A percentile compares a stretch with the other conserved stretches of the same genome.
These are phyloP conservation scores for Blastobotrys peoriensis DNA, from an alignment of 805 yeast genomes.

Conservation along the genomic window DNA sequence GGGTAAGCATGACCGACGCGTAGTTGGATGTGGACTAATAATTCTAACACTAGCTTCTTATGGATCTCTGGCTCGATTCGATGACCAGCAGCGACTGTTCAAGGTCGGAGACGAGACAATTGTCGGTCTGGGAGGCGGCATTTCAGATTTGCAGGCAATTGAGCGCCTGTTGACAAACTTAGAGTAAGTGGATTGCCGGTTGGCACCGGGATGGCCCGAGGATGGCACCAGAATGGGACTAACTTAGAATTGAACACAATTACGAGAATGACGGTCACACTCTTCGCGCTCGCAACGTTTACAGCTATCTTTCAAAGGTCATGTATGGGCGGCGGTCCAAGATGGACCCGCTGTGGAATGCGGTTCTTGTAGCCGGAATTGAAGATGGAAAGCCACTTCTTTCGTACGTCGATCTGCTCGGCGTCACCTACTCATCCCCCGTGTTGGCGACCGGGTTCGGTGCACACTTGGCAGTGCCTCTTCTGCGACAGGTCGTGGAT, in stretches of 20 bases:
- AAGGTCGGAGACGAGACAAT: conserved; percentile 80
- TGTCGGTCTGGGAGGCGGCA: conserved; percentile 92
- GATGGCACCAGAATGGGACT: too few species aligned
- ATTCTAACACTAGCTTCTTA: conserved; percentile 52
- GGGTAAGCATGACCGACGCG: conserved; percentile 35
- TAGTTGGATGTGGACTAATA: neutral
- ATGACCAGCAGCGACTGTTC: conserved; percentile 75
- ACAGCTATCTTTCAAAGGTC: conserved; percentile 77
- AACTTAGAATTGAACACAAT: conserved; percentile 49
- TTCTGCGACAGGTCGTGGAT: conserved; percentile 79
- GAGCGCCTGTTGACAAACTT: conserved; percentile 70
- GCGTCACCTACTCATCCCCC: conserved; percentile 84
- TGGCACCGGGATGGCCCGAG: neutral
- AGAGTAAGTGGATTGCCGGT: conserved; percentile 33
- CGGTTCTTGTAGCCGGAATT: conserved; percentile 84
- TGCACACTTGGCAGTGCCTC: conserved; percentile 86
- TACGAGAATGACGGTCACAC: conserved; percentile 68
- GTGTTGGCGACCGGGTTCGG: conserved; percentile 96
- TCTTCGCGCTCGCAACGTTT: conserved; percentile 80
- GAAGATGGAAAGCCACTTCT: conserved; percentile 65
- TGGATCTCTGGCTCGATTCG: conserved; percentile 86
- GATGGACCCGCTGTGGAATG: conserved; percentile 96
- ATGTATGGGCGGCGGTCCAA: conserved; percentile 84
- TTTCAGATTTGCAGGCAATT: conserved; percentile 85
- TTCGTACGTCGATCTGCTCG: conserved; percentile 83